These are phyloP conservation scores for Eucalyptus albens DNA, from an alignment of 345 rosid genomes.

Conservation along the genomic window DNA sequence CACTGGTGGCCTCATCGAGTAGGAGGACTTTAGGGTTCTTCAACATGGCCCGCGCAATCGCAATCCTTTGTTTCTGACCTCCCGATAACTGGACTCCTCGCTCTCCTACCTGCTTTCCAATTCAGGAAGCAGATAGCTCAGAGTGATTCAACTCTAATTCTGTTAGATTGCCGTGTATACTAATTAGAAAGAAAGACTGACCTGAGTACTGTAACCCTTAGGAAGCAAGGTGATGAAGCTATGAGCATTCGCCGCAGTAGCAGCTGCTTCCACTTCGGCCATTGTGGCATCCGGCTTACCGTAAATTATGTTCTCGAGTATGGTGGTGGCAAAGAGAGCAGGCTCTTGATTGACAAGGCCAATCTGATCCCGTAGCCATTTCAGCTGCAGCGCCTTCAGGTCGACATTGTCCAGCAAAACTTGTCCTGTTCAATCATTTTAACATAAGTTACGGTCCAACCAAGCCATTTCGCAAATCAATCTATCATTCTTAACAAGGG, in stretches of 20 bases:
- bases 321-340: slow-evolving; percentile 91
- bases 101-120: slow-evolving; percentile 67
- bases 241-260: slow-evolving; percentile 91
- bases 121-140: not conserved
- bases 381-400: slow-evolving; percentile 75
- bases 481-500: not conserved
- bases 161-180: not conserved
- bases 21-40: slow-evolving; percentile 93
- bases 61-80: slow-evolving; percentile 97
- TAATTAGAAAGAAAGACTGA: not conserved
- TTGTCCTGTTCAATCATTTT: slow-evolving; percentile 46
- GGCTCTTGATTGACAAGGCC: slow-evolving; percentile 99
- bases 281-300: slow-evolving; percentile 88
- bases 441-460: not conserved
- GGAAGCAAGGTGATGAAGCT: slow-evolving; percentile 92
- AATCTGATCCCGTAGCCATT: slow-evolving; percentile 84
- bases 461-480: not conserved
- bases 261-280: slow-evolving; percentile 92
- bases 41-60: slow-evolving; percentile 97
- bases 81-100: slow-evolving; percentile 97
- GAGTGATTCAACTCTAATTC: not conserved
- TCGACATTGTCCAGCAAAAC: slow-evolving; percentile 84
- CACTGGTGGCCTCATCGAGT: slow-evolving; percentile 98
- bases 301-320: slow-evolving; percentile 83
- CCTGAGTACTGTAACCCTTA: slow-evolving; percentile 93